Evolutionary conservation across 1,139 yeast species (phyloP), one percentile per base, ranked within the genome.

Genomic region (Candida sanyaensis): DNA sequence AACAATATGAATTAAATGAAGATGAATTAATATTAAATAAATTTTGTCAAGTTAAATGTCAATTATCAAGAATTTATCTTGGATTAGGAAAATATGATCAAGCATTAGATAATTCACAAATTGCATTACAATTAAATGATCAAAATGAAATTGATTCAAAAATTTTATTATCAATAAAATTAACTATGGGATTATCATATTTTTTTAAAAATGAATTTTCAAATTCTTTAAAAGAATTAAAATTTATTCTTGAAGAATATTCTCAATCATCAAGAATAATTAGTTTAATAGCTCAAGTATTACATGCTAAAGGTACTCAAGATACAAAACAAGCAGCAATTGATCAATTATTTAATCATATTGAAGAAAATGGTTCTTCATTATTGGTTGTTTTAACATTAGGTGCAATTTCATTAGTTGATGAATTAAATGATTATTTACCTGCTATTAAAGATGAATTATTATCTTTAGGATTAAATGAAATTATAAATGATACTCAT

Each of bases 241-340:
- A 81, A 53, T 64, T 70, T 34, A 81, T 93, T 8, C 68, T 90
- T 47, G 77, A 55, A 11, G 51, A 57, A 8, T 60, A 77, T 47
- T 67, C 73, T 13, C 78, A 83, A 21, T 81, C 86, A 2, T 60
- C 42, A 75, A 77, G 84, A 52, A 75, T 90, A n/a, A 83, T 89
- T 11, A 80, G 86, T 6, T 68, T 93, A 36, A 77, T 89, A 26
- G 83, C 96, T 0, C 96, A 90, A 60, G 86, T 91, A 1, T 73
- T 93, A 46, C 86, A 87, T 72, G 88, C 90, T 1, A 81, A 81
- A 49, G 86, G 84, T 7, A 80, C 84, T 0, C 81, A 77, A 23
- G 92, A 85, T n/a, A 84, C 93, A 6, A 84, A 82, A 49, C 88
- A 84, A 54, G 93, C 92, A 2, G 96, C 97, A 0, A 62, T 89